Percentiles rank a stretch among this genome's conserved stretches.
Conservation (phyloP, 2,329 filamentous ascomycete genomes). For the Pseudocercospora eumusae region DNA sequence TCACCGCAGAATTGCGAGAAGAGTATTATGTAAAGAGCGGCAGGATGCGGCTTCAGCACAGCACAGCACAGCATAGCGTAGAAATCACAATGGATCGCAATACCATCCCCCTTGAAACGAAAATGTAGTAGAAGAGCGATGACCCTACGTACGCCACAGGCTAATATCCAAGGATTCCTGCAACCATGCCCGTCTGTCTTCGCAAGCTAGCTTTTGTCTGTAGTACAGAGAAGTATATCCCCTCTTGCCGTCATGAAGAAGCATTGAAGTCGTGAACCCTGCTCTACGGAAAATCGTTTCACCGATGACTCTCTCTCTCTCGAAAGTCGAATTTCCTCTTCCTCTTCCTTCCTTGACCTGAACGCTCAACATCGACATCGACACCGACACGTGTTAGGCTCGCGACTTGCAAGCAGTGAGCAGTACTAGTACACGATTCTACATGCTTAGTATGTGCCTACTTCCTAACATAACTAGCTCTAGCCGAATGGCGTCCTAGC, state of each 20-base stretch:
- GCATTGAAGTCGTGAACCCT: background rate
- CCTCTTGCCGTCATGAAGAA: background rate
- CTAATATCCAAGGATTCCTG: background rate
- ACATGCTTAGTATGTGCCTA: too few relatives aligned
- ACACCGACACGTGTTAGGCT: too few relatives aligned
- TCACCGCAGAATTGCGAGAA: too few relatives aligned
- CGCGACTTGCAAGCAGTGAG: too few relatives aligned
- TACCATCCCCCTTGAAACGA: background rate
- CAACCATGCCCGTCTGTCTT: background rate
- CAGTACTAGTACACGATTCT: too few relatives aligned
- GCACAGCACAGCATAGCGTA: too few relatives aligned
- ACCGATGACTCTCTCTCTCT: background rate
- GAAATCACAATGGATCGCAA: background rate
- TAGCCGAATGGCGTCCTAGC: too few relatives aligned
- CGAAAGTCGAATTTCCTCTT: background rate
- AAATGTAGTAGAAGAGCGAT: too few relatives aligned
- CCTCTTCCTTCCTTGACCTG: background rate
- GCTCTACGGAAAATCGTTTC: background rate
- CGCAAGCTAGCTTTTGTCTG: too few relatives aligned
- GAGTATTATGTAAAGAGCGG: too few relatives aligned
- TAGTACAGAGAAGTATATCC: background rate
- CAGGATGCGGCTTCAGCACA: background rate
- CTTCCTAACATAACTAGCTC: background rate
- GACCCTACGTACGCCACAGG: too few relatives aligned
- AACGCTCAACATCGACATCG: background rate